Base-by-base conservation (phyloP, 768 basidiomycete genomes). In the Pholiota microspora region DNA sequence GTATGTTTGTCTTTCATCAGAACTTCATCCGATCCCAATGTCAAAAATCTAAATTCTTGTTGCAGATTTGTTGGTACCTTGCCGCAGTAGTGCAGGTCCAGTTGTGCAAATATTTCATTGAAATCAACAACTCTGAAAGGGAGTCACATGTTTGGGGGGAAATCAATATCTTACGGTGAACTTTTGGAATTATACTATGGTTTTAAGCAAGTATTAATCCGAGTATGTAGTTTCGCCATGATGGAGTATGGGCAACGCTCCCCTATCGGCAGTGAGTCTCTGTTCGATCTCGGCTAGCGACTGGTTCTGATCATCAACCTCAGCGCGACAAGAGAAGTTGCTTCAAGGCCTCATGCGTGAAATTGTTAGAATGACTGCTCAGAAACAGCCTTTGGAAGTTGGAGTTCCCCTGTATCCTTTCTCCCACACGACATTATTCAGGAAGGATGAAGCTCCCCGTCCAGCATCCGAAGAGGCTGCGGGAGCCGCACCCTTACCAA, bases 11-110 rank as follows among this genome's bases (percentile, higher is more conserved):
- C 49, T 27, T 35, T 9, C 24, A 21, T 34, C 51, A 23, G 28
- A n/a, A 61, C 49, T 27, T 29, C 53, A 40, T 27, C 53, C 13
- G 18, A 52, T 28, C n/a, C n/a, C n/a, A n/a, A n/a, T n/a, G n/a
- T 59, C 47, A 59, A 15, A 31, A 38, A 38, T 16, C 34, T 61
- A n/a, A 61, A 51, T 32, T 1, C 21, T 53, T 50, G 58, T 44
- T 63, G 38, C 56, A 91, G 89, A 92, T 93, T 44, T 92, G 90
- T 67, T 94, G 91, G 91, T 93, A 94, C 69, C 82, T 94, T 13
- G 92, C 91, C 6, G 91, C 92, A 12, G 90, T 89, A 4, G 88
- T 93, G 3, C 86, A 92, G 65, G 84, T 93, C 45, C 90, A 93
- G 61, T 74, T 90, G 34, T 94, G 91, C 78, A 91, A 89, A 65